These are phyloP conservation scores for Craterostigma plantagineum DNA, from an alignment of 257 asterid species.

Conservation along the genomic window DNA sequence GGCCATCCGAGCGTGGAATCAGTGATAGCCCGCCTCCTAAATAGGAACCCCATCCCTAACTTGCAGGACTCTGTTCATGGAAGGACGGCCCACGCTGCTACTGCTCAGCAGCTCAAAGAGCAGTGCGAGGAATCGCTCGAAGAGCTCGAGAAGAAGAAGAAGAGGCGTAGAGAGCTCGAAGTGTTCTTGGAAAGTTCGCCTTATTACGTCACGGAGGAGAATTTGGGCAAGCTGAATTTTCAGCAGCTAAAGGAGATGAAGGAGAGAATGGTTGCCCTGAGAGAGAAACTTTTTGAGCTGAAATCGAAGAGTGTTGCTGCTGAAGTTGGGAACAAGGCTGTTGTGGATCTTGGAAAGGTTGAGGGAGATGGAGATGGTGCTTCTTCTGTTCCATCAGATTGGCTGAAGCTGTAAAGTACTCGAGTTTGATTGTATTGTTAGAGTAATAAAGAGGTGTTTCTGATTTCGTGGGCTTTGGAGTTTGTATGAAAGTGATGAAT, in stretches of 20 bases:
- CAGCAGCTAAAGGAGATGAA: conserved; percentile 13
- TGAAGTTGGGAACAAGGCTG: not conserved
- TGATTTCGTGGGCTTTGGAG: too few relatives aligned
- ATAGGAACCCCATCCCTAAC: conserved; percentile 8
- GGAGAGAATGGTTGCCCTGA: conserved; percentile 14
- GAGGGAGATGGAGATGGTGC: not conserved
- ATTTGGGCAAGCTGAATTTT: conserved; percentile 3
- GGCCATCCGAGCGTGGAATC: conserved; percentile 23
- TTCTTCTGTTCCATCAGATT: conserved; percentile 5
- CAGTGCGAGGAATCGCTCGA: conserved; percentile 12
- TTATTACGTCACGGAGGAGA: conserved; percentile 10
- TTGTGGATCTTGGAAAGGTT: conserved; percentile 1
- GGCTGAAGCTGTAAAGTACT: conserved; percentile 1
- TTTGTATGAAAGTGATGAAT: too few relatives aligned
- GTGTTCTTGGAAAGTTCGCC: conserved; percentile 10
- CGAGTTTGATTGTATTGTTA: not conserved
- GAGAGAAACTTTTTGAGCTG: conserved; percentile 2
- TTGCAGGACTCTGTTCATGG: conserved; percentile 9
- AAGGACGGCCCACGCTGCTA: conserved; percentile 3
- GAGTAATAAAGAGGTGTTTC: not conserved
- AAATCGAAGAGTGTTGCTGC: not conserved
- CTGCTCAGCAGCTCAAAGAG: conserved; percentile 17
- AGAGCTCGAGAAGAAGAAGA: conserved; percentile 10
- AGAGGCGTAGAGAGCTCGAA: conserved; percentile 13
- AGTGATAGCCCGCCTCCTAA: conserved; percentile 10